phyloP scores from a whole-genome alignment of 2,329 filamentous ascomycete species.

The Hypoxylon sp. region DNA sequence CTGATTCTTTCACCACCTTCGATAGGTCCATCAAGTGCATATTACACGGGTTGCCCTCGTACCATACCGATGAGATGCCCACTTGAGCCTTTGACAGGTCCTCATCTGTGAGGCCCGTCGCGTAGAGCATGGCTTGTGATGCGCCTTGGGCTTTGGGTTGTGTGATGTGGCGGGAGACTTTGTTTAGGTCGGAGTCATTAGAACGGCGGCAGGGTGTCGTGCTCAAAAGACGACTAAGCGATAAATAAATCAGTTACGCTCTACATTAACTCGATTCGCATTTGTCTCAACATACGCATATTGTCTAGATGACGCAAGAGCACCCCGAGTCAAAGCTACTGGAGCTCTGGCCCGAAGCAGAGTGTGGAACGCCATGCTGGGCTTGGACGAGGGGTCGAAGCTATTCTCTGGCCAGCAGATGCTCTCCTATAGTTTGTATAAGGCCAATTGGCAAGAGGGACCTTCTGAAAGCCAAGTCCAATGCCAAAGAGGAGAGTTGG shows the following conservation, averaged over 20 bases:
- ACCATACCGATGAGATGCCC: conserved; percentile 98
- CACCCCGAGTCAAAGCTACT: conserved; percentile 49
- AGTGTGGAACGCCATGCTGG: conserved; percentile 51
- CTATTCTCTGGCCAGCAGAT: conserved; percentile 27
- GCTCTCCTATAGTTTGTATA: conserved; percentile 23
- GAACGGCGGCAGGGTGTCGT: conserved; percentile 64
- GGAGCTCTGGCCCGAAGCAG: conserved; percentile 54
- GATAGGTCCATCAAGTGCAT: conserved; percentile 97
- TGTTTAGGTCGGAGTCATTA: conserved; percentile 78
- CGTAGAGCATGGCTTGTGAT: conserved; percentile 99
- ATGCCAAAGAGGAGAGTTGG: conserved; percentile 2
- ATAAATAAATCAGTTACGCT: conserved; percentile 31
- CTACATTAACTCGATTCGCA: neutral
- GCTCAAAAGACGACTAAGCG: conserved; percentile 65
- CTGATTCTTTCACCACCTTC: conserved; percentile 75
- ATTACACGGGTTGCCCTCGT: conserved; percentile 98
- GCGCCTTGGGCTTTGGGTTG: conserved; percentile 98
- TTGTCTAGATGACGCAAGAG: conserved; percentile 47
- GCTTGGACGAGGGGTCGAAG: conserved; percentile 28
- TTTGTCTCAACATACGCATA: conserved; percentile 48
- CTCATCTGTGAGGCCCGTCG: conserved; percentile 85
- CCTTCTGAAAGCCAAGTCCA: conserved; percentile 17
- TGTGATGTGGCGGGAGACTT: conserved; percentile 86
- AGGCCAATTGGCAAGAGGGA: conserved; percentile 35
- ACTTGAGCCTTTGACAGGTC: conserved; percentile 98